Evolutionary conservation across 768 basidiomycete species (phyloP), one percentile per base, ranked within the genome.

Genomic region (Boletus reticuloceps): DNA sequence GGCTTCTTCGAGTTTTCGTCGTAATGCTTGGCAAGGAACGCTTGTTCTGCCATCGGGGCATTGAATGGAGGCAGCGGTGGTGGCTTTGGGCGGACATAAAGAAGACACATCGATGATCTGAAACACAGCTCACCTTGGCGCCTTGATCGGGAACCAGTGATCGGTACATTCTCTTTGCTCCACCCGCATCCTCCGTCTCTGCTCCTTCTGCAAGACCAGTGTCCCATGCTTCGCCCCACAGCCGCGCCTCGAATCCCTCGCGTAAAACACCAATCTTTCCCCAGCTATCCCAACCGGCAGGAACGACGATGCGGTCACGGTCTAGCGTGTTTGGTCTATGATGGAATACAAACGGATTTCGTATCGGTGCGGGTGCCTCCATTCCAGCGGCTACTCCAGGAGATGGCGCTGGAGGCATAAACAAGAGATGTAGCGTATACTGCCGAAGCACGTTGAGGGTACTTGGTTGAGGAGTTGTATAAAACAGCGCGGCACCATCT

Each of bases 261-360:
- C 94, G 75, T 51, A 98, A 74, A 1, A 98, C 88, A 3, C 80
- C 77, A 54, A 98, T 96, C 76, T 98, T 98, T 0, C 95, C 94
- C 91, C 93, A 97, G 61, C 90, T 92, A 67, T 98, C 97, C 97
- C 97, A 99, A 1, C 97, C 97, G 2, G 92, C 83, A 1, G 96
- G 97, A 7, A 98, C 85, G 42, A 97, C 83, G 49, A 98, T 88
- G 13, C 84, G 86, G 65, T 98, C 95, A 32, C 97, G 85, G 68
- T 98, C 97, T 44, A 98, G 77, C 0, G 91, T 88, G 67, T 98
- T 98, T 2, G 97, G 88, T 60, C 89, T 88, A 52, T 91, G 83
- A 4, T 79, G 74, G 72, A 97, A 98, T 0, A 92, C 87, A 73
- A 98, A 97, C 2, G 86, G 83, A 63, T 91, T 91, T 38, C 87